These are phyloP conservation scores for Tetrapisispora fleetii DNA, from an alignment of 805 yeast species.

Conservation along the genomic window DNA sequence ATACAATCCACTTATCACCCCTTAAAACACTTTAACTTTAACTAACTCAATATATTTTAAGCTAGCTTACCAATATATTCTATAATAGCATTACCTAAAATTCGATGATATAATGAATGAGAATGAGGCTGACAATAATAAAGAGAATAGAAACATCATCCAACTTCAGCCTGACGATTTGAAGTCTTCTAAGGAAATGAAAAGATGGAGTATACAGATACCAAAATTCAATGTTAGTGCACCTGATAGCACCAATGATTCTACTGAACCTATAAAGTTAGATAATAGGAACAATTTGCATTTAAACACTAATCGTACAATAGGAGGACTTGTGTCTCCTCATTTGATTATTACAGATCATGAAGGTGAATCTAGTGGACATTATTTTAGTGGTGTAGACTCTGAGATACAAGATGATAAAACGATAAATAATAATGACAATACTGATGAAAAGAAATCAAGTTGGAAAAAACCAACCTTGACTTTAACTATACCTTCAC, in stretches of 20 bases:
- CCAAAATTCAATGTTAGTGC: background rate
- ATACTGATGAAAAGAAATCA: background rate
- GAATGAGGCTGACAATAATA: background rate
- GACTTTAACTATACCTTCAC: background rate
- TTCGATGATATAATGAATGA: background rate
- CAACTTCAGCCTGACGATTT: background rate
- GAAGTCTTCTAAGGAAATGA: background rate
- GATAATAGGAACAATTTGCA: background rate
- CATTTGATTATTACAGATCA: background rate
- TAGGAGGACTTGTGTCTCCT: background rate
- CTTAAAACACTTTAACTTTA: no score
- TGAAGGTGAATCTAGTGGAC: background rate
- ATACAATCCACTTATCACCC: no score
- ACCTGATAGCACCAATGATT: background rate
- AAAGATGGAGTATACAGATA: background rate
- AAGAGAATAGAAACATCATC: background rate
- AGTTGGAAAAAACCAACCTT: constrained; percentile 1
- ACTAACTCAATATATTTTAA: background rate
- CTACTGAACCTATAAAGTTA: background rate
- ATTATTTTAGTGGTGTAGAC: background rate
- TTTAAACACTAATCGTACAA: no score
- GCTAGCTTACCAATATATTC: background rate
- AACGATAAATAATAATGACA: background rate
- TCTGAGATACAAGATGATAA: background rate
- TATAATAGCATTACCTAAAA: background rate